These are phyloP conservation scores for Amanita thiersii DNA, from an alignment of 768 basidiomycete species.

Conservation along the genomic window DNA sequence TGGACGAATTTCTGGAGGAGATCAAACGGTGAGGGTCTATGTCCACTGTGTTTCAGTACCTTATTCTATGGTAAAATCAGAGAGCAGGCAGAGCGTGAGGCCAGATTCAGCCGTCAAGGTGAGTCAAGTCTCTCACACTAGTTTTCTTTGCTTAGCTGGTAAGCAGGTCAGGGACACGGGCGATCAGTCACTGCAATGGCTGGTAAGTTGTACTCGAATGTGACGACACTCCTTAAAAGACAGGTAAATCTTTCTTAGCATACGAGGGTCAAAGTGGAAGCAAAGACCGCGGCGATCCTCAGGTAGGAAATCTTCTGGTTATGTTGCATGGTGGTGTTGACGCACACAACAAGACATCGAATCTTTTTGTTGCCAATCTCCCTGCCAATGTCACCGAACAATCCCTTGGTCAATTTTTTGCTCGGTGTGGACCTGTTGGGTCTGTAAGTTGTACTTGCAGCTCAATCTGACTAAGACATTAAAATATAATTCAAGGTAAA, in stretches of 20 bases:
- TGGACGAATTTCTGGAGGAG: constrained; percentile 95
- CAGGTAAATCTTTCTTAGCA: constrained; percentile 30
- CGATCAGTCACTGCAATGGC: constrained; percentile 89
- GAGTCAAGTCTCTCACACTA: constrained; percentile 8
- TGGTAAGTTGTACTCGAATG: constrained; percentile 34
- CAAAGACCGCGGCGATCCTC: constrained; percentile 81
- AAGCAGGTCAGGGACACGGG: constrained; percentile 44
- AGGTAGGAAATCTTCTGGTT: constrained; percentile 37
- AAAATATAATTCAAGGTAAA: constrained; percentile 56
- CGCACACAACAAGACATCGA: constrained; percentile 61
- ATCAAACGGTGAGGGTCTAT: constrained; percentile 66
- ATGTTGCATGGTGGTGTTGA: neutral
- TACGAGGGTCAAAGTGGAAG: constrained; percentile 90
- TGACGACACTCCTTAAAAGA: neutral
- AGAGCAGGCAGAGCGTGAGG: constrained; percentile 89
- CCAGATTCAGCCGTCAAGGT: constrained; percentile 70
- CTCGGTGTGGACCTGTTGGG: constrained; percentile 85
- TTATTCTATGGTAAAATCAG: constrained; percentile 29
- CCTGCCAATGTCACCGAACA: constrained; percentile 84
- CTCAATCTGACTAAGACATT: neutral
- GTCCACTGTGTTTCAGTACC: neutral
- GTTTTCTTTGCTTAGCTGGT: constrained; percentile 4
- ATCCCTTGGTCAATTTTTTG: constrained; percentile 84
- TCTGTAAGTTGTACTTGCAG: constrained; percentile 47
- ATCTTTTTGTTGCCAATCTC: constrained; percentile 92